These are phyloP conservation scores for Elaeagnus macrophylla DNA, from an alignment of 306 rosid genomes.

Conservation along the genomic window DNA sequence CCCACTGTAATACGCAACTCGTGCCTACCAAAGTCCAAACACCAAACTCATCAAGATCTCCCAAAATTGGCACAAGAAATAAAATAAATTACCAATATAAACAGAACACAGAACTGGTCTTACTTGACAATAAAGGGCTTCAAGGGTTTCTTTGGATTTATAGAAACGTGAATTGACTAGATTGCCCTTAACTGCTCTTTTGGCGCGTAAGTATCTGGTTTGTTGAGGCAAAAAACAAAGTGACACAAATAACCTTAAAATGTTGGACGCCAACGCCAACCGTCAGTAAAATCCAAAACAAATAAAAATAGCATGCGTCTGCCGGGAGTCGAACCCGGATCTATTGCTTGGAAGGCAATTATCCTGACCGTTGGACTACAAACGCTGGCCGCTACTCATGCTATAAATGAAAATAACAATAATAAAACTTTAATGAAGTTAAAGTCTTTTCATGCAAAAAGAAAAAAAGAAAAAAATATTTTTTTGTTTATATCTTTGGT, in stretches of 20 bases:
- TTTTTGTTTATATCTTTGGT: too few species aligned
- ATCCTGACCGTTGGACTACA: constrained; percentile 65
- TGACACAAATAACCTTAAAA: too few species aligned
- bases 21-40: constrained; percentile 38
- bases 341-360: constrained; percentile 64
- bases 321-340: constrained; percentile 61
- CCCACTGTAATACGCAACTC: constrained; percentile 87
- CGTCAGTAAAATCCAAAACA: too few species aligned
- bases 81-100: not conserved
- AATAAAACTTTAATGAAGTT: not conserved
- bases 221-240: too few species aligned
- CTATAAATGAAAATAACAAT: accelerated
- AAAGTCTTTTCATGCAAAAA: too few species aligned
- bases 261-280: constrained; percentile 4
- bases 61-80: not conserved
- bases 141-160: constrained; percentile 63
- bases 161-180: constrained; percentile 52
- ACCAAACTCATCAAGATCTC: not conserved
- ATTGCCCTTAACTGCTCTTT: constrained; percentile 17
- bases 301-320: too few species aligned
- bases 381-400: constrained; percentile 15
- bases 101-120: not conserved
- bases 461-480: too few species aligned
- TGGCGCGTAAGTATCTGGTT: too few species aligned
- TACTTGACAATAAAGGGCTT: constrained; percentile 76